A percentile compares a stretch with the other conserved stretches of the same genome.
These are phyloP conservation scores for Prunus persica DNA, from an alignment of 306 rosid genomes.

Conservation along the genomic window DNA sequence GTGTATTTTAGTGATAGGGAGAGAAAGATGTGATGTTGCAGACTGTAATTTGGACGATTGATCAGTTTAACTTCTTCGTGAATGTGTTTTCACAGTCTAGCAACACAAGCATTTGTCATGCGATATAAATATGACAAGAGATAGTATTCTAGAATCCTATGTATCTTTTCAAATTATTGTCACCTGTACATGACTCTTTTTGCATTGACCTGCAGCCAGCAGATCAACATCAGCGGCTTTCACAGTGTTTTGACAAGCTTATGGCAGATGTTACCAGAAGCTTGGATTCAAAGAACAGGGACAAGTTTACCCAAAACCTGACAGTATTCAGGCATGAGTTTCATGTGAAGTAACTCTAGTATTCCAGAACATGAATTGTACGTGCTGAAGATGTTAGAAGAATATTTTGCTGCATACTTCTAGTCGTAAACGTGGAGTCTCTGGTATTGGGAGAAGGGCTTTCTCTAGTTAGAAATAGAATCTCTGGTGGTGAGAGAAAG, in stretches of 20 bases:
- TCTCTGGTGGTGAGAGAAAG: conserved; percentile 1
- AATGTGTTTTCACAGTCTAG: too few species aligned
- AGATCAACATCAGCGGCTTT: conserved; percentile 57
- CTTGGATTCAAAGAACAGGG: conserved; percentile 61
- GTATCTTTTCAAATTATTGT: not conserved
- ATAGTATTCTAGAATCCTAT: too few species aligned
- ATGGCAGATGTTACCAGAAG: conserved; percentile 61
- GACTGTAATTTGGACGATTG: too few species aligned
- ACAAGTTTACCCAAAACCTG: conserved; percentile 60
- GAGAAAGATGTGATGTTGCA: too few species aligned
- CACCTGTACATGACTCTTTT: not conserved
- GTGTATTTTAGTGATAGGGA: too few species aligned
- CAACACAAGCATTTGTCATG: too few species aligned
- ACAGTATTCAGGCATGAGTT: conserved; percentile 56
- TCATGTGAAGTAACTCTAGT: conserved; percentile 38
- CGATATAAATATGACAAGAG: too few species aligned
- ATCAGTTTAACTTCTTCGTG: too few species aligned
- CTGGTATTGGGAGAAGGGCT: conserved; percentile 1
- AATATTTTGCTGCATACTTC: conserved; percentile 3
- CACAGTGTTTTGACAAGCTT: conserved; percentile 53
- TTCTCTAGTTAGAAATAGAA: not conserved
- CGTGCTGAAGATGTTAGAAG: not conserved
- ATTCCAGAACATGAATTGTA: not conserved
- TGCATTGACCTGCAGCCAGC: conserved; percentile 38
- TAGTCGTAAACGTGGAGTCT: not conserved